Evolutionary conservation across 1,284 basidiomycete species (phyloP).

Genomic region (Neotropicomus parvogracilis): DNA sequence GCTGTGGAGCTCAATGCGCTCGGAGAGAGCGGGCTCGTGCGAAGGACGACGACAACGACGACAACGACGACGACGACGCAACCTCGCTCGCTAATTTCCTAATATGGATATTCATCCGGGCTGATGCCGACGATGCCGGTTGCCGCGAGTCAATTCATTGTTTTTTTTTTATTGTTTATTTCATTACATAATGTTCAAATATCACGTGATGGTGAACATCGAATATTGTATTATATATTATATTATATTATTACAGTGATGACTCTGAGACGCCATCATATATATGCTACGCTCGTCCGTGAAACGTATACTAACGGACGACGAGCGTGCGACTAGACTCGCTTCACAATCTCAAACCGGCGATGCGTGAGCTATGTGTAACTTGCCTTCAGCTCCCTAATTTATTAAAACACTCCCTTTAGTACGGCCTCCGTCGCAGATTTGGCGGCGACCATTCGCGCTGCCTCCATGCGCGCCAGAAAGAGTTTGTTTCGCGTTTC

Average conservation of each 20-base stretch:
- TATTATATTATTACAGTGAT: too few relatives aligned
- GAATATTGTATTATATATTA: too few relatives aligned
- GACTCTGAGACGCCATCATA: slow-evolving; percentile 1
- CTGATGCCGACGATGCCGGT: slow-evolving; percentile 20
- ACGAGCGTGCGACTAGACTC: slow-evolving; percentile 33
- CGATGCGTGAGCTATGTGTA: slow-evolving; percentile 23
- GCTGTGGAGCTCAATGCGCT: slow-evolving; percentile 15
- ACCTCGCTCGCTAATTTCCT: slow-evolving; percentile 15
- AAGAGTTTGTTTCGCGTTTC: slow-evolving; percentile 32
- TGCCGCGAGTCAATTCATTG: neutral
- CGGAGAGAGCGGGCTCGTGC: slow-evolving; percentile 21
- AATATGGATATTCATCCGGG: slow-evolving; percentile 7
- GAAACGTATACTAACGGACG: slow-evolving; percentile 46
- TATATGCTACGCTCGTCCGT: slow-evolving; percentile 20
- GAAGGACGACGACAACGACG: slow-evolving; percentile 15
- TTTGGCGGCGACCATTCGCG: slow-evolving; percentile 31
- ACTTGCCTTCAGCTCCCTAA: slow-evolving; percentile 2
- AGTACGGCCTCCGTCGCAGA: slow-evolving; percentile 19
- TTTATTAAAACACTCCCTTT: slow-evolving; percentile 8
- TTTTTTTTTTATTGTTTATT: too few relatives aligned
- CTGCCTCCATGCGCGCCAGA: slow-evolving; percentile 33
- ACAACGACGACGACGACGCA: slow-evolving; percentile 14
- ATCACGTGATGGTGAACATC: slow-evolving; percentile 10
- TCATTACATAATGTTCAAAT: neutral
- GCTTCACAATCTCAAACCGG: slow-evolving; percentile 27